Evolutionary conservation across 768 basidiomycete species (phyloP).

Genomic region (Gelatoporia subvermispora): DNA sequence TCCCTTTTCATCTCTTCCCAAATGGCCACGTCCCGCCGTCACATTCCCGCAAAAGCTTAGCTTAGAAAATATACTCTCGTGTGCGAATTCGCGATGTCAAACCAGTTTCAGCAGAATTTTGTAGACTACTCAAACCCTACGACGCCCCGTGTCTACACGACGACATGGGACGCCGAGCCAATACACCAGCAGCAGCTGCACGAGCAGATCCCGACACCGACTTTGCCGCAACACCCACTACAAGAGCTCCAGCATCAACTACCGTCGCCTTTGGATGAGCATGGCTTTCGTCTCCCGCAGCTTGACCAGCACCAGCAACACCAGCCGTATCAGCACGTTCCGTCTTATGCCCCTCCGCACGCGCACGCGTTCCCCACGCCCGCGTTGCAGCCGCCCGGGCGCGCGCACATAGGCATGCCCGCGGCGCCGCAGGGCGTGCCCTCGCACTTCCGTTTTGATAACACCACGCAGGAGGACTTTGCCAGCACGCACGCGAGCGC

Average conservation of each 20-base stretch:
- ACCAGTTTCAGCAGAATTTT: conserved; percentile 16
- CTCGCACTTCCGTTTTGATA: conserved; percentile 15
- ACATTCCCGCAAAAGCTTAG: too few relatives aligned
- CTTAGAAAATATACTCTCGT: background rate
- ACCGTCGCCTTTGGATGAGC: conserved; percentile 6
- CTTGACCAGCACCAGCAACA: conserved; percentile 5
- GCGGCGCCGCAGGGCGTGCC: background rate
- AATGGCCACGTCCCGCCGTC: too few relatives aligned
- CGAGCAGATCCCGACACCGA: too few relatives aligned
- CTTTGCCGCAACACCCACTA: too few relatives aligned
- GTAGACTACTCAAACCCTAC: conserved; percentile 18
- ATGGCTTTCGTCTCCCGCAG: conserved; percentile 3
- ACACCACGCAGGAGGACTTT: conserved; percentile 15
- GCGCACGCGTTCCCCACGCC: conserved; percentile 3
- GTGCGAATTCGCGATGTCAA: conserved; percentile 16
- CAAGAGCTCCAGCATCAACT: conserved; percentile 7
- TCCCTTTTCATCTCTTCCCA: too few relatives aligned
- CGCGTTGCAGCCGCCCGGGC: background rate
- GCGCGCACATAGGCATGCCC: conserved; percentile 8
- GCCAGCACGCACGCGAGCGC: conserved; percentile 2
- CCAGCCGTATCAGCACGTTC: conserved; percentile 5
- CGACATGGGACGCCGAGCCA: conserved; percentile 12
- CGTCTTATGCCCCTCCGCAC: conserved; percentile 2
- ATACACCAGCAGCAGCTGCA: too few relatives aligned
- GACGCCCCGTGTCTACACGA: conserved; percentile 12